Evolutionary conservation across 352 stramenopile species (phyloP), one percentile per base, ranked within the genome.

Genomic region (Sclerospora graminicola): DNA sequence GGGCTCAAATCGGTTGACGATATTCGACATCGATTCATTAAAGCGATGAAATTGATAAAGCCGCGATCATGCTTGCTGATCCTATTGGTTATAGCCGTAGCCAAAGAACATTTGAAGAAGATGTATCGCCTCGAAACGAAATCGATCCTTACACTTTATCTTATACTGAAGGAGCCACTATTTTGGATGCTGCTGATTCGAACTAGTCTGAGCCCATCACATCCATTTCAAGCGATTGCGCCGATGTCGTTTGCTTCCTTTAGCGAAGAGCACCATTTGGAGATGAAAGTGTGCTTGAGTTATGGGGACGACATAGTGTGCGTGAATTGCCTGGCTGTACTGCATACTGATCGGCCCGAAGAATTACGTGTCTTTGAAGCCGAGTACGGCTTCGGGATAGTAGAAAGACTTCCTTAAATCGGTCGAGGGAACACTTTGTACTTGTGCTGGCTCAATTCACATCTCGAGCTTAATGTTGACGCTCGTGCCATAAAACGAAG

Each of bases 1-100:
- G 37, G 35, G 30, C 23, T 45, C 54, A 39, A 42, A 56, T 46
- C 10, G 61, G 89, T 39, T 76, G 79, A 20, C 68, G 79, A 14
- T 91, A 87, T 40, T 84, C 79, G 8, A 87, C 69, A 15, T 60
- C 60, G 14, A 69, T 84, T 1, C 74, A 88, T 41, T 63, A 59
- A 26, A 69, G 72, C 24, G 51, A 57, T 32, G 54, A 69, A n/a
- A 59, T 78, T 13, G 79, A 87, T 48, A 84, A 78, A 45, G 80
- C 80, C 1, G 73, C 83, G 38, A 78, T 87, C 47, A 24, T 90
- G 8, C 87, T 90, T 52, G 62, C 62, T 16, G 32, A 40, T 36
- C 51, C 54, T 1, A 21, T 41, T 15, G 54, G n/a, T 33, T 57
- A 26, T 36, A 42, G 43, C 34, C 43, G 31, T 38, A 28, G 64